Evolutionary conservation across 129 eudicot species (phyloP).

Genomic region (Pseudognaphalium luteoalbum): DNA sequence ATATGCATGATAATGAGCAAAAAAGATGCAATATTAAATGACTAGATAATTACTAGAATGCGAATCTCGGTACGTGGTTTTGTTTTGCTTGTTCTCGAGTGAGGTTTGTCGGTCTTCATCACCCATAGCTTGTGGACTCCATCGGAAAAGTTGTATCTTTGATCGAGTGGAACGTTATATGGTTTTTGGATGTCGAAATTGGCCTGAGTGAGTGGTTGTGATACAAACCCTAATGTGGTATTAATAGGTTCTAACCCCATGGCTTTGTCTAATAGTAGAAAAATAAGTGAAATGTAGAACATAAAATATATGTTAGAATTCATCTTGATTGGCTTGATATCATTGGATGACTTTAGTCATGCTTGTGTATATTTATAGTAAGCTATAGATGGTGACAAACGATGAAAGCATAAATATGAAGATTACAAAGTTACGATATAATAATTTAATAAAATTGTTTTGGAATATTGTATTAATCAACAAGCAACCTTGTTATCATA

Average conservation of each 20-base stretch:
- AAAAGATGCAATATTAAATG: not conserved
- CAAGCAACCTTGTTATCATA: too few relatives aligned
- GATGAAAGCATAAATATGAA: not conserved
- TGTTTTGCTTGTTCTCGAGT: slow-evolving; percentile 24
- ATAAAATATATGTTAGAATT: not conserved
- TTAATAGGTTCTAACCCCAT: slow-evolving; percentile 14
- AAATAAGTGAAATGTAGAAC: not conserved
- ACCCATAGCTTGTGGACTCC: slow-evolving; percentile 53
- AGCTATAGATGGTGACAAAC: not conserved
- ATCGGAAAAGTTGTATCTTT: slow-evolving; percentile 30
- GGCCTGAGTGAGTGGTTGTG: slow-evolving; percentile 29
- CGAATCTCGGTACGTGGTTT: slow-evolving; percentile 44
- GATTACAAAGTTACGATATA: too few relatives aligned
- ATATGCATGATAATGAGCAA: not conserved
- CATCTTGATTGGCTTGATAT: not conserved
- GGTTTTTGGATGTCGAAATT: slow-evolving; percentile 37
- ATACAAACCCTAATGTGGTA: slow-evolving; percentile 36
- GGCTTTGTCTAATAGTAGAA: not conserved
- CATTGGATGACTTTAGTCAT: not conserved
- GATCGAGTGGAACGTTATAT: slow-evolving; percentile 28
- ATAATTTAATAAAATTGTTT: too few relatives aligned
- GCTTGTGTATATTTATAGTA: not conserved
- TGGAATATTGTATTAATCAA: too few relatives aligned
- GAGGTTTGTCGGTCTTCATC: slow-evolving; percentile 38
- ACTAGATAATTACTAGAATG: slow-evolving; percentile 14